Base-by-base conservation (phyloP, 306 rosid species). In the Medicago truncatula region DNA sequence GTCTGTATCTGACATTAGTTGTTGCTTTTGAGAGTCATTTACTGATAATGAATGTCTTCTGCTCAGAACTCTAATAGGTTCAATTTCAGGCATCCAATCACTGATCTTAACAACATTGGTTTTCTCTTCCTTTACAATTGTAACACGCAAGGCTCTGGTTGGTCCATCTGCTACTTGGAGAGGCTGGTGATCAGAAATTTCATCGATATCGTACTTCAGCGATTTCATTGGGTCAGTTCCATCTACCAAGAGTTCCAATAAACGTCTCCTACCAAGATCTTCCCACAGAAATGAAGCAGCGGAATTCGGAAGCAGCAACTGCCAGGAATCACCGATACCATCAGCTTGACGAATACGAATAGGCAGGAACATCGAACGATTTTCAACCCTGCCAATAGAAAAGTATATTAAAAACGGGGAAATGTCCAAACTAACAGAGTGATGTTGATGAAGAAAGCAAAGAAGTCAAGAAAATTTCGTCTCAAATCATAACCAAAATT, bases 11-110 rank as follows among this genome's bases (percentile, higher is more conserved):
- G 93, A 74, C 17, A 75, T 53, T 68, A 80, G 50, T 73, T 89
- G 89, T 76, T 85, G 91, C 83, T 74, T 82, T 59, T 69, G 84
- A 63, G 67, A 73, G 53, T 83, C 88, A 76, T 76, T 81, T 77
- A 74, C 36, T 79, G 86, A 75, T 67, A 92, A 74, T 67, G 76
- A 47, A 52, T 77, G 62, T 57, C 74, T 87, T 81, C 84, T 63
- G 83, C 84, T 85, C 76, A 83, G 47, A 57, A 43, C 68, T 78
- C 86, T 85, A 36, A 75, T 28, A 57, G 89, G 85, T 76, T 86
- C 99, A 84, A 66, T 84, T 78, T 90, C 97, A 58, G 97, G 99
- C 90, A 89, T 76, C 97, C 99, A 95, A 81, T 95, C 99, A 82
- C 87, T 90, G 79, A 95, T 85, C 86, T 81, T 92, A 72, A 95